Base-by-base conservation (phyloP, 352 stramenopile species). In the Pythium biforme region DNA sequence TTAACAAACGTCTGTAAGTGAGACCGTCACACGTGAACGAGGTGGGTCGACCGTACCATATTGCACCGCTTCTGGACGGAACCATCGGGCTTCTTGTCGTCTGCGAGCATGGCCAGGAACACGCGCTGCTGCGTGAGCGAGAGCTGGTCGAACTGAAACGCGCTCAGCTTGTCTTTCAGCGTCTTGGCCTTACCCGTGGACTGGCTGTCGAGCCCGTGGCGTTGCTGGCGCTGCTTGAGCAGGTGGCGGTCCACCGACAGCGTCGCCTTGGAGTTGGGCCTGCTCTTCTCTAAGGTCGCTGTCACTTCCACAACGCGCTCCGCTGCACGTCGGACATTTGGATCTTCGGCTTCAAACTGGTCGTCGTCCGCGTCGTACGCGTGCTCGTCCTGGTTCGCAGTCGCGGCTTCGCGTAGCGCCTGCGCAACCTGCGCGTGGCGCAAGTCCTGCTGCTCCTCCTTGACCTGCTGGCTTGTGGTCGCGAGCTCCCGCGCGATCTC, bases 61-160 rank as follows among this genome's bases (percentile, higher is more conserved):
- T 74, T 78, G 41, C 57, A 76, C 4, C 8, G 31, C 40, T 59
- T 62, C 25, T 64, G 52, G 12, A 26, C 51, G 11, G 40, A 55
- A 14, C 39, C 19, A 4, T 27, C 14, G 27, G 27, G n/a, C 8
- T 49, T 69, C 19, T 27, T 71, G 29, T 77, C 68, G 19, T 67
- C 69, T 0, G 62, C 72, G 15, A 92, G 53, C 45, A 79, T 88
- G 12, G 80, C 77, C 6, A 87, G 72, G 51, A 92, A 82, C 11
- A 90, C 67, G 5, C 83, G 80, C 23, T 70, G 58, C 55, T 92
- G 80, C 4, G 77, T 87, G 37, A 79, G 49, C 55, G 83, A 79
- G 33, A 92, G 64, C 52, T 88, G 77, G 15, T 78, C 48, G 46
- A 76, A 73, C 66, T 92, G 82, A 67, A 86, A 90, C 17, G 64